Conservation (phyloP, 805 yeast species). For the Myxozyma neglecta region DNA sequence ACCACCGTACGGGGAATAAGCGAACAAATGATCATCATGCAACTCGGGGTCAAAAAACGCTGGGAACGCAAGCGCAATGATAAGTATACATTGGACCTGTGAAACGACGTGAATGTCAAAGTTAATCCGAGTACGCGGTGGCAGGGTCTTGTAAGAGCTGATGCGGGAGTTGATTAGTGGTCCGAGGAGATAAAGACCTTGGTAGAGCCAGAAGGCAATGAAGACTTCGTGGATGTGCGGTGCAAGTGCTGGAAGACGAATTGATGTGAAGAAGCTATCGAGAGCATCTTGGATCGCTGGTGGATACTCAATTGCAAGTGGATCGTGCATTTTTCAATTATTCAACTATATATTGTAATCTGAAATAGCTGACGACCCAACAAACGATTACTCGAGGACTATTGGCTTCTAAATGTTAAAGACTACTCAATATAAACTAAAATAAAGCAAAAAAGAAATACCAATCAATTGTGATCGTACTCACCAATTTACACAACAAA, state of each 20-base stretch:
- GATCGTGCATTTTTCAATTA: constrained; percentile 20
- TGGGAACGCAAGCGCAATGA: constrained; percentile 62
- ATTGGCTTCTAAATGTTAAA: too few relatives aligned
- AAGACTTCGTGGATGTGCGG: constrained; percentile 65
- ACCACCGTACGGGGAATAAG: constrained; percentile 72
- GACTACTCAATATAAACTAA: background rate
- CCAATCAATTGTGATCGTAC: too few relatives aligned
- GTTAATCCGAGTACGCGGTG: constrained; percentile 56
- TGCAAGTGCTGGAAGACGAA: constrained; percentile 38
- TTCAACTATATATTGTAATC: background rate
- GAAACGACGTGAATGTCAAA: constrained; percentile 92
- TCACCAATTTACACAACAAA: too few relatives aligned
- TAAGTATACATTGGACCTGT: constrained; percentile 73
- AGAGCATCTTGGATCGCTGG: constrained; percentile 7
- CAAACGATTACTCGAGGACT: background rate
- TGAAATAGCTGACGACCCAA: background rate
- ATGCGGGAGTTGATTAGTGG: constrained; percentile 49
- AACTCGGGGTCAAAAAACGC: constrained; percentile 57
- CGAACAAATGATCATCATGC: constrained; percentile 55
- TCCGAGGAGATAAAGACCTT: constrained; percentile 51
- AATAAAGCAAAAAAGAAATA: background rate
- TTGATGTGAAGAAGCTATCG: background rate
- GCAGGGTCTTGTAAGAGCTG: constrained; percentile 51
- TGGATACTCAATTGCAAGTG: constrained; percentile 28
- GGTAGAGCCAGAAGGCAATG: constrained; percentile 61